These are phyloP conservation scores for Aspergillus glaucus DNA, from an alignment of 2,329 filamentous ascomycete species.

Conservation along the genomic window DNA sequence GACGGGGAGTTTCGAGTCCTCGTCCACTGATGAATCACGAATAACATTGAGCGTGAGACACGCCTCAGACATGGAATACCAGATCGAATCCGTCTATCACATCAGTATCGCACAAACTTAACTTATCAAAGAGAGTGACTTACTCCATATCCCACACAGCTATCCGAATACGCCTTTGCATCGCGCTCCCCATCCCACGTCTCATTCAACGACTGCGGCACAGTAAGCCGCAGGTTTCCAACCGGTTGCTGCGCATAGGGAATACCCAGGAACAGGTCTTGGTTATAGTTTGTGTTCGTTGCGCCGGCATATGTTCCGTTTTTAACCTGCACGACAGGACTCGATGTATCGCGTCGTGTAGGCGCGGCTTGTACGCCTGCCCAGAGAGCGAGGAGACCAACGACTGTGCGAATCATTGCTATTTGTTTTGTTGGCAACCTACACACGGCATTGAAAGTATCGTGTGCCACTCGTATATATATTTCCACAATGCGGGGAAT, in stretches of 20 bases:
- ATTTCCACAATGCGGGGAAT: too few species aligned
- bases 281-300: slow-evolving; percentile 35
- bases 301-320: slow-evolving; percentile 47
- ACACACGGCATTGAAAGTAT: not conserved
- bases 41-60: slow-evolving; percentile 60
- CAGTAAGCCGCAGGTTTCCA: slow-evolving; percentile 48
- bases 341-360: slow-evolving; percentile 8
- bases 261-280: slow-evolving; percentile 51
- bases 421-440: slow-evolving; percentile 1
- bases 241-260: slow-evolving; percentile 53
- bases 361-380: slow-evolving; percentile 13
- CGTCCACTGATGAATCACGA: slow-evolving; percentile 38
- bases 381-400: slow-evolving; percentile 10
- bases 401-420: slow-evolving; percentile 4
- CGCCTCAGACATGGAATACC: slow-evolving; percentile 44
- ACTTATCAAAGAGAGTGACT: slow-evolving; percentile 15
- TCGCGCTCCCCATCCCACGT: slow-evolving; percentile 38
- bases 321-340: slow-evolving; percentile 27
- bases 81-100: slow-evolving; percentile 27
- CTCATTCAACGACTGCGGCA: slow-evolving; percentile 45
- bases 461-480: not conserved
- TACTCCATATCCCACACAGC: slow-evolving; percentile 48
- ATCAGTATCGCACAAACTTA: not conserved
- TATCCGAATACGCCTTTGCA: slow-evolving; percentile 42
- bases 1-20: slow-evolving; percentile 45